Base-by-base conservation (phyloP, 192 early-diverging fungal species). In the Ramicandelaber brevisporus region DNA sequence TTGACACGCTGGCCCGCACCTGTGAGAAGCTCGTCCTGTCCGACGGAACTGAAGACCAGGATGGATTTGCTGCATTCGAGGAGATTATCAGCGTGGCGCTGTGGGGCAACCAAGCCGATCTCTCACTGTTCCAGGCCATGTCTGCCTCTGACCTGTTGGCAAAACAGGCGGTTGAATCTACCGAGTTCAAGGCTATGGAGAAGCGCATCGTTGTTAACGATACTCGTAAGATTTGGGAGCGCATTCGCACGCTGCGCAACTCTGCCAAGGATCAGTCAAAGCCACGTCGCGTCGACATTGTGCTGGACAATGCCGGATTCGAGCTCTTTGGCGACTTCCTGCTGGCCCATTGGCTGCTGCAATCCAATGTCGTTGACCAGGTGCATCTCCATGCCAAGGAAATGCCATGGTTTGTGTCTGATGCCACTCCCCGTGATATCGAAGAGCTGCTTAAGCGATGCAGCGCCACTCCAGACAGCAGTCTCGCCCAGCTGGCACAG, bases 371-470 rank as follows among this genome's bases (percentile, higher is more conserved):
- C 16, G 82, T 78, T 0, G 41, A 34, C 4, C 43, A 56, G 15
- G 46, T 93, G 8, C 59, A 74, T 12, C 82, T 93, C 43, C 79
- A 93, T 40, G 54, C 63, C 33, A 97, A 97, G 44, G 43, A 51
- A 9, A 67, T 84, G 30, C 88, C 88, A 14, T 97, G 92, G 92
- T 97, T 88, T 37, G 92, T 97, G 14, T 83, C 79, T 0, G 92
- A 97, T 41, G 77, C 78, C n/a, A 80, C 78, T 16, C 55, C 57
- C 2, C 34, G 39, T 2, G 92, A 97, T 37, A 74, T 97, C 26
- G 52, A 75, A 20, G 76, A 68, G 57, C 45, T 78, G 15, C 35
- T 52, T 14, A 41, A 43, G 27, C 44, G 41, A 1, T 23, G 37
- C 15, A 26, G 43, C 0, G 19, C 35, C 5, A 37, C 23, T 0